These are phyloP conservation scores for Poa annua DNA, from an alignment of 176 grass and related monocot genomes.

Conservation along the genomic window DNA sequence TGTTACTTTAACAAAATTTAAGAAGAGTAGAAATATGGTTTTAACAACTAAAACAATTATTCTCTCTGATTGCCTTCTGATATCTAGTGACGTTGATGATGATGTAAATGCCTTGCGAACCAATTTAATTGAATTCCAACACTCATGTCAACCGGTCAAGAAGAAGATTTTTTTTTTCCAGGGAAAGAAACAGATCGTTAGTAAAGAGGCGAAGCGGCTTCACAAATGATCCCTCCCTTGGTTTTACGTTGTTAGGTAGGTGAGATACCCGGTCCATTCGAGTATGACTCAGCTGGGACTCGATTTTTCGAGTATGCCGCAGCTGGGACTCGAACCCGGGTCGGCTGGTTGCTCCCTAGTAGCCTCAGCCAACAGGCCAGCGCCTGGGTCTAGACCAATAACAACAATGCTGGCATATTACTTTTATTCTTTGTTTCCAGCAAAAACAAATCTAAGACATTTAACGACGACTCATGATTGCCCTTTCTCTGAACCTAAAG, in stretches of 20 bases:
- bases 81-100: not conserved
- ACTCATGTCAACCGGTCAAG: not conserved
- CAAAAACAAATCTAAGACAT: not conserved
- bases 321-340: too few species aligned
- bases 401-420: not conserved
- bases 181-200: not conserved
- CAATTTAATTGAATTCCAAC: not conserved
- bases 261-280: too few species aligned
- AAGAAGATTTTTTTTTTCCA: not conserved
- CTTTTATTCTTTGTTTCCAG: not conserved
- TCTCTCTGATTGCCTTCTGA: not conserved
- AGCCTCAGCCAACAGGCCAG: too few species aligned
- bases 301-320: too few species aligned
- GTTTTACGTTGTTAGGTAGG: too few species aligned
- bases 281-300: too few species aligned
- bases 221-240: not conserved
- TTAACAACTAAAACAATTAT: not conserved
- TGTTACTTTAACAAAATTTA: too few species aligned
- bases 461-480: not conserved
- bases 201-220: not conserved
- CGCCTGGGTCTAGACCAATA: not conserved
- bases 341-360: too few species aligned
- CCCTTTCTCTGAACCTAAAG: not conserved
- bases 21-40: not conserved
- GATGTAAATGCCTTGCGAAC: not conserved